A percentile compares a stretch with the other conserved stretches of the same genome.
Conservation (phyloP, 257 asterid genomes). For the Eustoma russellianum region DNA sequence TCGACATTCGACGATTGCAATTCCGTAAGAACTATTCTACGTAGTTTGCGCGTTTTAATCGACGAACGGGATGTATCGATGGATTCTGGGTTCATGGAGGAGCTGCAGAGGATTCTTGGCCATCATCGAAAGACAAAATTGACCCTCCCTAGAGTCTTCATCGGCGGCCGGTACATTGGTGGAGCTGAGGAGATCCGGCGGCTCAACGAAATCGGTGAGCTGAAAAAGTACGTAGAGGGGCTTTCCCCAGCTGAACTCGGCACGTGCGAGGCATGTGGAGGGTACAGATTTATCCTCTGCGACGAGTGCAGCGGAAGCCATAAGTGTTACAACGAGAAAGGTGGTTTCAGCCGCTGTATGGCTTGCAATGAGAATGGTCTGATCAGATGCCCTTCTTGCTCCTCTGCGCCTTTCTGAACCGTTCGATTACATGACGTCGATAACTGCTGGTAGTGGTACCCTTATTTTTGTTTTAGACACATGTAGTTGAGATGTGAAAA, state of each 20-base stretch:
- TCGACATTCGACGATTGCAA: conserved; percentile 84
- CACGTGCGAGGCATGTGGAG: conserved; percentile 79
- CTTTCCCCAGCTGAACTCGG: conserved; percentile 42
- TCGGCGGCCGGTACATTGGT: conserved; percentile 85
- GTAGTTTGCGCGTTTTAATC: conserved; percentile 53
- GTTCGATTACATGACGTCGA: conserved; percentile 4
- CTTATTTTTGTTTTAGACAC: too few relatives aligned
- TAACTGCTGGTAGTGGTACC: too few relatives aligned
- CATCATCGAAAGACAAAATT: conserved; percentile 32
- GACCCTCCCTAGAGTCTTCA: conserved; percentile 73
- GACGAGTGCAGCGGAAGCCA: conserved; percentile 73
- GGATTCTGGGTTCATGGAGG: conserved; percentile 64
- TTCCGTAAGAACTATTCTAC: conserved; percentile 55
- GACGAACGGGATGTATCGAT: conserved; percentile 92
- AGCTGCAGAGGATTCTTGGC: conserved; percentile 60
- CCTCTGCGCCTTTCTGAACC: conserved; percentile 29
- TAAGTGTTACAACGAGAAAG: conserved; percentile 62
- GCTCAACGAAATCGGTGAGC: conserved; percentile 84
- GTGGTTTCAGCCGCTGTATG: conserved; percentile 68
- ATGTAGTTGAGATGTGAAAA: too few relatives aligned
- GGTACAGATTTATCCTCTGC: conserved; percentile 64
- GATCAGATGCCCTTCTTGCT: conserved; percentile 94
- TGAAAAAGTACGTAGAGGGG: conserved; percentile 55
- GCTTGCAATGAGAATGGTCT: conserved; percentile 87
- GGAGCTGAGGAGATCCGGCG: conserved; percentile 82